phyloP scores from a whole-genome alignment of 2,329 filamentous ascomycete genomes.

The Plenodomus biglobosus region DNA sequence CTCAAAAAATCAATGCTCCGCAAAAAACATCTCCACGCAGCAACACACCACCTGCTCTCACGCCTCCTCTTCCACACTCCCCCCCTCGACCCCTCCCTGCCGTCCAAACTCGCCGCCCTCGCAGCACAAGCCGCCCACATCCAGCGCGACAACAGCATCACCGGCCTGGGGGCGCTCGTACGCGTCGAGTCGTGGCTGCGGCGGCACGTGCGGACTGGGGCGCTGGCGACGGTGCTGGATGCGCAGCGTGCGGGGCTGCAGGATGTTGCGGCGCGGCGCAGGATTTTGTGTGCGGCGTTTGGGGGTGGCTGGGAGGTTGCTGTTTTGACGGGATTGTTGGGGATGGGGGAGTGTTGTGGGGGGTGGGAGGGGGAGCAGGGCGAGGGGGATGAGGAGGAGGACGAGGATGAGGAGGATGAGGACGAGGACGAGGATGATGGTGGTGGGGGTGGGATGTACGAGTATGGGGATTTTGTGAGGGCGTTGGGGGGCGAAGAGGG shows the following conservation, averaged over 20 bases:
- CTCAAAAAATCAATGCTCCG: conserved; percentile 10
- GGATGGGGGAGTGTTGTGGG: conserved; percentile 9
- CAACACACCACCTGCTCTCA: too few species aligned
- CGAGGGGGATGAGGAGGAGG: conserved; percentile 1
- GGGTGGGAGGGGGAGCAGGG: background rate
- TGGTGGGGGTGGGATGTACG: too few species aligned
- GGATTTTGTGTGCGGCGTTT: conserved; percentile 4
- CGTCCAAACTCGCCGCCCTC: background rate
- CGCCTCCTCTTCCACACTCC: too few species aligned
- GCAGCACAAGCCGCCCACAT: conserved; percentile 6
- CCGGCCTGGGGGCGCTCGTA: conserved; percentile 1
- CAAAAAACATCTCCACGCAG: conserved; percentile 5
- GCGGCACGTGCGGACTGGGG: conserved; percentile 2
- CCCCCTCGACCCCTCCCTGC: too few species aligned
- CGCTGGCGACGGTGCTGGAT: conserved; percentile 13
- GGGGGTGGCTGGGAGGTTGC: background rate
- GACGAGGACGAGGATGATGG: conserved; percentile 8
- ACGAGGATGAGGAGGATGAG: conserved; percentile 3
- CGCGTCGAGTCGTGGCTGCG: conserved; percentile 9
- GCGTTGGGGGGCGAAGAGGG: too few species aligned
- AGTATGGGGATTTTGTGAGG: conserved; percentile 7
- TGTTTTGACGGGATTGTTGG: conserved; percentile 18
- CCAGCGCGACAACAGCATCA: conserved; percentile 6
- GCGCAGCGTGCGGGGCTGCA: conserved; percentile 16
- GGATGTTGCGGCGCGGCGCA: conserved; percentile 6